A percentile compares a stretch with the other conserved stretches of the same genome.
These are phyloP conservation scores for Phytophthora capsici DNA, from an alignment of 352 stramenopile genomes.

Conservation along the genomic window DNA sequence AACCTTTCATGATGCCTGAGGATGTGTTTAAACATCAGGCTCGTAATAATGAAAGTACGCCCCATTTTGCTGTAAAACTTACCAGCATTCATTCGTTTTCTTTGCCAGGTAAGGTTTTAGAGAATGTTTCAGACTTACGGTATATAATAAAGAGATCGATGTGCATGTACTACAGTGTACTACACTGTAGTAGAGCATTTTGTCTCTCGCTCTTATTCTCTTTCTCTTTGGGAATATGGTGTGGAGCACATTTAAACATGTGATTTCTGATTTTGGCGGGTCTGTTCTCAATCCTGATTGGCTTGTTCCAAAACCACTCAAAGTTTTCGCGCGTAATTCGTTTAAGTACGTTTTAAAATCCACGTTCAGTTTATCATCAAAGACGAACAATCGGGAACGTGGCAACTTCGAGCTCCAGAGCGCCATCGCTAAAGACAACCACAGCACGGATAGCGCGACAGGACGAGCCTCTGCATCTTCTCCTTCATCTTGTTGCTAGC, in stretches of 20 bases:
- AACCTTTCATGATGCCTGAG: not conserved
- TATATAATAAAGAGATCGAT: too few relatives aligned
- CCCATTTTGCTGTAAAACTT: too few relatives aligned
- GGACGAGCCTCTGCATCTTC: not conserved
- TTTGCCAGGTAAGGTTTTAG: too few relatives aligned
- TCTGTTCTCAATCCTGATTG: slow-evolving; percentile 17
- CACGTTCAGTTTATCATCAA: slow-evolving; percentile 7
- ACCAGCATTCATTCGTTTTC: too few relatives aligned
- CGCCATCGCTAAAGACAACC: not conserved
- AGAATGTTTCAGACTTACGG: too few relatives aligned
- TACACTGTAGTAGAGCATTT: too few relatives aligned
- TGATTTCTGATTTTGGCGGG: slow-evolving; percentile 41
- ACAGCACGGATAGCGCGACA: not conserved
- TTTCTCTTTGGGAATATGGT: not conserved
- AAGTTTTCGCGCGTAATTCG: slow-evolving; percentile 41
- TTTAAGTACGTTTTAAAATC: slow-evolving; percentile 33
- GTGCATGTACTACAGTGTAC: too few relatives aligned
- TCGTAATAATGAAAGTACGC: too few relatives aligned
- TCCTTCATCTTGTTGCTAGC: not conserved
- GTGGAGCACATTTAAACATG: slow-evolving; percentile 3
- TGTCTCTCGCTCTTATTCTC: too few relatives aligned
- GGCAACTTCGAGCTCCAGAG: slow-evolving; percentile 1
- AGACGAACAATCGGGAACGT: slow-evolving; percentile 24
- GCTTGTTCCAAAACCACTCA: slow-evolving; percentile 17
- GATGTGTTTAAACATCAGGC: not conserved